Base-by-base conservation (phyloP, 1,139 yeast species). In the Lodderomyces metapsilosis region DNA sequence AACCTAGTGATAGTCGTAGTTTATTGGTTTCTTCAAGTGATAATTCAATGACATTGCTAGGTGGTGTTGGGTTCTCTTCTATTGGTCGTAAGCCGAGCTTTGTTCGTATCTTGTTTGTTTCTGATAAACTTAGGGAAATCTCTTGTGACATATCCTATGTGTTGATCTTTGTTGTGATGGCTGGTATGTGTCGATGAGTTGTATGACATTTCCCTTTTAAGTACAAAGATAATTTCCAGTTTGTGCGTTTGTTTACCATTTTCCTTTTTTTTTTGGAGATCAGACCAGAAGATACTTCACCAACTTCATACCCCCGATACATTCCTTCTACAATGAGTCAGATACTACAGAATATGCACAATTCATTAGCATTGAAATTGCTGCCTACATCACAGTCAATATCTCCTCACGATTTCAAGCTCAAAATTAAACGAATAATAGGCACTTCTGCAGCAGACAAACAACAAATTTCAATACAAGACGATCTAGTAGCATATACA, bases 401-500 rank as follows among this genome's bases (percentile, higher is more conserved):
- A 15, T 15, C 12, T 10, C 17, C 11, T 8, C 18, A 25, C n/a
- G 34, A 32, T 36, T 44, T 44, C 28, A 43, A 42, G 27, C 41
- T 45, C 34, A 38, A 45, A 11, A 52, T 66, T 18, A 51, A 52
- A 15, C 38, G 48, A 13, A 57, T 65, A 13, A 36, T 54, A 4
- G 74, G 73, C 4, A 59, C 66, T 2, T 65, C 74, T 1, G 65
- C 70, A 9, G 54, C 45, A 38, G 42, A 48, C 12, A 44, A 61
- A 6, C 53, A 54, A 32, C 68, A 73, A 36, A 64, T 79, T 44
- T 60, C 68, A 20, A 59, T 70, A 1, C 68, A 65, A 20, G 72
- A 62, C 10, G 62, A 71, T 46, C 43, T 63, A 5, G 52, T 82
- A 11, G 87, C 83, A 0, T 82, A 81, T 51, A 71, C 80, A 2